A percentile compares a stretch with the other conserved stretches of the same genome.
phyloP scores from a whole-genome alignment of 192 early-diverging fungal genomes.

The Podila horticola region DNA sequence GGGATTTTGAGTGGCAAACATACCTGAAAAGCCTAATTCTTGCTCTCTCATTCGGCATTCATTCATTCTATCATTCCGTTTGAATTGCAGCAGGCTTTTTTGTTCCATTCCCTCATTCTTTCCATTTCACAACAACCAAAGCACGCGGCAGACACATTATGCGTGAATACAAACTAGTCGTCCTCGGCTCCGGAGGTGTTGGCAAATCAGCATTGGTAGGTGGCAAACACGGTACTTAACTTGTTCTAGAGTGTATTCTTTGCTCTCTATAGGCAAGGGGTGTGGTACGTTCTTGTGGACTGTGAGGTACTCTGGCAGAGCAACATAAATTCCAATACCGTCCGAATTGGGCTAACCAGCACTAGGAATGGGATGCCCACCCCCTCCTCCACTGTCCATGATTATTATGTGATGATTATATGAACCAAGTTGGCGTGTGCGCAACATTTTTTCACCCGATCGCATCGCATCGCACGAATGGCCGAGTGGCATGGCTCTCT shows the following conservation, averaged over 20 bases:
- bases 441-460: not conserved
- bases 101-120: not conserved
- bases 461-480: not conserved
- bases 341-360: not conserved
- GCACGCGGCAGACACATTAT: conserved; percentile 44
- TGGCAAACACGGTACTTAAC: not conserved
- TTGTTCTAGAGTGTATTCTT: not conserved
- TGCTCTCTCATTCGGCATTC: not conserved
- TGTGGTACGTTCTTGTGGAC: not conserved
- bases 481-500: too few relatives aligned
- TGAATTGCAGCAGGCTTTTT: not conserved
- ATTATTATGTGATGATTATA: too few relatives aligned
- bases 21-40: not conserved
- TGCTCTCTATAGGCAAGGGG: not conserved
- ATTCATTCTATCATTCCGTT: not conserved
- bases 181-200: conserved; percentile 92
- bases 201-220: conserved; percentile 86
- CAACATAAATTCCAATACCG: not conserved
- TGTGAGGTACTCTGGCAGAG: not conserved
- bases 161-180: conserved; percentile 97
- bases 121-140: not conserved
- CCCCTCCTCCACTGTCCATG: too few relatives aligned
- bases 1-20: too few relatives aligned
- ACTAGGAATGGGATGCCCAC: too few relatives aligned
- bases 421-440: not conserved